phyloP scores from a whole-genome alignment of 1,284 basidiomycete genomes.

The Moniliophthora roreri region DNA sequence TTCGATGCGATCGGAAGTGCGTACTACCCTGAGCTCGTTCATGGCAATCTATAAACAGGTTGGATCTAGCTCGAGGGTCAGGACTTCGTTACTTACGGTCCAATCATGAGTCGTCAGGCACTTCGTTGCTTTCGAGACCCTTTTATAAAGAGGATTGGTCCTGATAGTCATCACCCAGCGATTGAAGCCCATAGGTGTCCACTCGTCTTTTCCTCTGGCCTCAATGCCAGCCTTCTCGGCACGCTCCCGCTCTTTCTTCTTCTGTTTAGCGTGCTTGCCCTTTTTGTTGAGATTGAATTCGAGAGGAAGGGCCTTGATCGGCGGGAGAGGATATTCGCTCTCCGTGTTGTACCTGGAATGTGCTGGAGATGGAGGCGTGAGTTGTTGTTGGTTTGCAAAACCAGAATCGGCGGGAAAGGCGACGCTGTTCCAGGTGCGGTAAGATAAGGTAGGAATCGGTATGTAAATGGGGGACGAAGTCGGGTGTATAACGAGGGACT shows the following conservation, averaged over 20 bases:
- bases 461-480: constrained; percentile 13
- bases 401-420: constrained; percentile 20
- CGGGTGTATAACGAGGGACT: background rate
- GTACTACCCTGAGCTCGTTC: constrained; percentile 72
- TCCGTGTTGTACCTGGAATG: constrained; percentile 40
- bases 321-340: constrained; percentile 58
- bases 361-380: constrained; percentile 20
- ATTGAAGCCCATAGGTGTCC: constrained; percentile 63
- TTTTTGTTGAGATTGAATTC: constrained; percentile 57
- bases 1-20: constrained; percentile 87
- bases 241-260: constrained; percentile 60
- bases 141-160: constrained; percentile 73
- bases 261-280: constrained; percentile 49
- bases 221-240: constrained; percentile 26
- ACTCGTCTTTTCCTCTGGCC: constrained; percentile 45
- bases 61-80: background rate
- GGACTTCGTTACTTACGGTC: constrained; percentile 51
- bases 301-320: constrained; percentile 57
- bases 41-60: constrained; percentile 60
- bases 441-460: constrained; percentile 7
- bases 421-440: constrained; percentile 2
- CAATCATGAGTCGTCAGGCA: constrained; percentile 78
- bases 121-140: constrained; percentile 66
- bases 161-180: constrained; percentile 70
- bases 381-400: constrained; percentile 16